Percentiles rank a stretch among this genome's conserved stretches.
phyloP scores from a whole-genome alignment of 2,329 filamentous ascomycete genomes.

The Fusarium robinianum region DNA sequence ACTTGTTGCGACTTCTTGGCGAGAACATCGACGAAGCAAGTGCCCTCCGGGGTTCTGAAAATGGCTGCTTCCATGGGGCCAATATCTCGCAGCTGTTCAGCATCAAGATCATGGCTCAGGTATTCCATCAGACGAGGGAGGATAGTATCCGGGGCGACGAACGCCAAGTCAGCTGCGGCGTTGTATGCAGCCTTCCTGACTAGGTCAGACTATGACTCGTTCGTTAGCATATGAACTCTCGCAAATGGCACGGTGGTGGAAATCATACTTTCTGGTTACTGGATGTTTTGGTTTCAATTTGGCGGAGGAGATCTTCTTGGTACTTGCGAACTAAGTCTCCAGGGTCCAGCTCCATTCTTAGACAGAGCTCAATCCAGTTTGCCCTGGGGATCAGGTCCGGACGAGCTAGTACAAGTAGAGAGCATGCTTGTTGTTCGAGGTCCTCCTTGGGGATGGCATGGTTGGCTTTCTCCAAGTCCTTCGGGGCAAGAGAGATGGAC shows the following conservation, averaged over 20 bases:
- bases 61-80: slow-evolving; percentile 91
- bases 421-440: slow-evolving; percentile 73
- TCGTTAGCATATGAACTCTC: slow-evolving; percentile 17
- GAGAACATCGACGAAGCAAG: slow-evolving; percentile 86
- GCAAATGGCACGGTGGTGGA: not conserved
- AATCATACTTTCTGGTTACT: slow-evolving; percentile 57
- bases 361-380: slow-evolving; percentile 88
- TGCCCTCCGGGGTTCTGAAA: slow-evolving; percentile 86
- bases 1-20: slow-evolving; percentile 75
- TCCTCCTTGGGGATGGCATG: slow-evolving; percentile 50
- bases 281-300: slow-evolving; percentile 61
- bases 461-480: slow-evolving; percentile 52
- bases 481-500: slow-evolving; percentile 64
- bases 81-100: slow-evolving; percentile 69
- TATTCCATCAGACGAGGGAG: slow-evolving; percentile 76
- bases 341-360: slow-evolving; percentile 81
- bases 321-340: slow-evolving; percentile 72
- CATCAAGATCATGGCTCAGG: slow-evolving; percentile 74
- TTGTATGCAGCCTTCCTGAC: slow-evolving; percentile 75
- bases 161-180: slow-evolving; percentile 88
- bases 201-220: slow-evolving; percentile 32
- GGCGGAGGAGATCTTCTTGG: slow-evolving; percentile 66
- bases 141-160: slow-evolving; percentile 85
- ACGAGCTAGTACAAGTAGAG: slow-evolving; percentile 77
- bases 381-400: slow-evolving; percentile 75